Evolutionary conservation across 106 monocot species (phyloP), one percentile per base, ranked within the genome.

Genomic region (Alisma plantagoaquatica): DNA sequence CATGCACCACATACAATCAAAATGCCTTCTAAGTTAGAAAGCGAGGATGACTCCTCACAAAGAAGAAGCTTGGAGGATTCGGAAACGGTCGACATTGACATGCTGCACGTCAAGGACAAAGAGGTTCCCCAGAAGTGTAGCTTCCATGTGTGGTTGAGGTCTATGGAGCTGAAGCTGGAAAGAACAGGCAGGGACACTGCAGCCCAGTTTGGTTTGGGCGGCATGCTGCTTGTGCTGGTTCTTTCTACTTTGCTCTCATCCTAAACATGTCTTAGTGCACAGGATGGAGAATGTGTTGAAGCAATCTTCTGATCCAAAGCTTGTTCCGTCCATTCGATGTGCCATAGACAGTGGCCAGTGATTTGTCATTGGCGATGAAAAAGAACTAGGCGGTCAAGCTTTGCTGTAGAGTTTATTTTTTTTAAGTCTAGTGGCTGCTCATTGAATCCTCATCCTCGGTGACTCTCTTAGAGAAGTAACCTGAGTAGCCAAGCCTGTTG

Each of bases 181-280:
- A 61, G 58, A 43, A 57, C 66, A 27, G 63, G 79, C 58, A 32
- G 57, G 29, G 93, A 88, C 58, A 59, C 33, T 33, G 4, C 81
- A 27, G 72, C 84, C 25, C 64, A 31, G 46, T 81, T 59, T 73
- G 80, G 87, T 21, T 61, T 94, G 7, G 75, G 70, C 27, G 45
- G 67, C 10, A 94, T 94, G 93, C 54, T 77, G 18, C 18, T 77
- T 10, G 33, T 84, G 56, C 70, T 88, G 9, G 64, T 48, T 10
- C 21, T 73, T 63, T 83, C 93, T 20, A 72, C 80, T 23, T 88
- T 66, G 77, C 21, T 88, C 10, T n/a, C n/a, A n/a, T n/a, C n/a
- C n/a, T n/a, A n/a, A n/a, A n/a, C n/a, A n/a, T n/a, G n/a, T n/a
- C n/a, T n/a, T n/a, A n/a, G n/a, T n/a, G n/a, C n/a, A n/a, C n/a